Evolutionary conservation across 768 basidiomycete genomes (phyloP).

Genomic region (Clitopilus hobsonii): DNA sequence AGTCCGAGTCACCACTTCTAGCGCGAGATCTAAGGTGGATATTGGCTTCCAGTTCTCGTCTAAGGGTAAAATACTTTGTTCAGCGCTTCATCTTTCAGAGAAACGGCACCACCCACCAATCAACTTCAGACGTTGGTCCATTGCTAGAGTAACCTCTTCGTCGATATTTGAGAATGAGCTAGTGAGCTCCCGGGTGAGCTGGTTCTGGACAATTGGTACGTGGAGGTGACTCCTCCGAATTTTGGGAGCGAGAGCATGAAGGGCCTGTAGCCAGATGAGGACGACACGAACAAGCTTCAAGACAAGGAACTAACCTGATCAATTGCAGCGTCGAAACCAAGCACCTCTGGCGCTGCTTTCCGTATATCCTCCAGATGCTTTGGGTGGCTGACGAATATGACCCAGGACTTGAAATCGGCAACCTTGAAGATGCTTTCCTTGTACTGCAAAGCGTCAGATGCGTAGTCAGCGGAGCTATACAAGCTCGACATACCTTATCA

Average conservation of each 20-base stretch:
- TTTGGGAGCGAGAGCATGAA: slow-evolving; percentile 10
- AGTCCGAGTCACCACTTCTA: slow-evolving; percentile 18
- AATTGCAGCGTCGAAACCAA: slow-evolving; percentile 21
- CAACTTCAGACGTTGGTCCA: neutral
- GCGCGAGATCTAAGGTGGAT: slow-evolving; percentile 6
- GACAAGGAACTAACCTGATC: slow-evolving; percentile 14
- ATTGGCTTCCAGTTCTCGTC: slow-evolving; percentile 3
- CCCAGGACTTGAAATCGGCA: slow-evolving; percentile 20
- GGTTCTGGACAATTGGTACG: slow-evolving; percentile 12
- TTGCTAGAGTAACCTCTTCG: slow-evolving; percentile 6
- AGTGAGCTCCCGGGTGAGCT: slow-evolving; percentile 10
- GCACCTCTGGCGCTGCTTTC: slow-evolving; percentile 24
- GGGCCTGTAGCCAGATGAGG: neutral
- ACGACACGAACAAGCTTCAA: neutral
- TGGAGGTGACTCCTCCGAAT: slow-evolving; percentile 13
- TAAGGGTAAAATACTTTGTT: neutral
- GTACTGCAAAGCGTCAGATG: neutral
- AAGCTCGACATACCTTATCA: slow-evolving; percentile 6
- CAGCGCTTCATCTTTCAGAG: neutral
- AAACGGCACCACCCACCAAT: neutral
- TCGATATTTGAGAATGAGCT: slow-evolving; percentile 5
- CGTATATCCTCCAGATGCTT: slow-evolving; percentile 25
- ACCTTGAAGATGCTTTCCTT: slow-evolving; percentile 4
- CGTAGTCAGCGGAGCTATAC: neutral
- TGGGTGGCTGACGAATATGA: slow-evolving; percentile 23